Evolutionary conservation across 106 monocot genomes (phyloP), one percentile per base, ranked within the genome.

Genomic region (Acanthochlamys bracteata): DNA sequence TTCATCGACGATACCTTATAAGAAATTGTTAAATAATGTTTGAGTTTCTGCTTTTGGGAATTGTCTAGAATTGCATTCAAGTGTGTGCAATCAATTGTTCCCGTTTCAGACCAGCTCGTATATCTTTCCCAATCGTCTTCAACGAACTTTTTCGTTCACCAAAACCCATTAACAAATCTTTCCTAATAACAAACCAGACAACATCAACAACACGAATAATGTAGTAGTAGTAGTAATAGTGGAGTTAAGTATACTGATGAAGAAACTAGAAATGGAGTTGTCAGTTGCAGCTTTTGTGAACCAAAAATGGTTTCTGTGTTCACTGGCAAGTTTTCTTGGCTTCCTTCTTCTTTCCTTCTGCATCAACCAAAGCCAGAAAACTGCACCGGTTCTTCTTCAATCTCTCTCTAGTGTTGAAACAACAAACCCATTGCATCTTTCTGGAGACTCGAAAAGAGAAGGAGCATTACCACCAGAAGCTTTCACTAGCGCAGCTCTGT

Each of bases 301-400:
- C 62, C 27, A 15, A 3, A 62, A 46, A 17, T 75, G 60, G 74
- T 20, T 68, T 19, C 23, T 75, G 24, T 75, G 74, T 61, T 27
- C 24, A 20, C 16, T 61, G 4, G 56, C 56, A 3, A 46, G 68
- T 54, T 67, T 67, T 42, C 10, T 74, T 19, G 60, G 67, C 60
- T 69, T 42, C 61, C 0, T 61, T 26, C 13, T 75, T 20, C 21
- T 75, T 10, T 41, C 22, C 12, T 21, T 24, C 0, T 56, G 20
- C 21, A 13, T 43, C 41, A 13, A 69, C 43, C 33, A 69, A 61
- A 27, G 55, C 60, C 41, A 39, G n/a, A 25, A 24, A 0, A 1
- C 25, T 7, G 52, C 22, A 25, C n/a, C 33, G 24, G 4, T 25
- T 10, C 20, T 65, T 57, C 46, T 33, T 42, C 24, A n/a, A 17